Evolutionary conservation across 2,329 filamentous ascomycete species (phyloP).

Genomic region (Gliomastix tumulicola): DNA sequence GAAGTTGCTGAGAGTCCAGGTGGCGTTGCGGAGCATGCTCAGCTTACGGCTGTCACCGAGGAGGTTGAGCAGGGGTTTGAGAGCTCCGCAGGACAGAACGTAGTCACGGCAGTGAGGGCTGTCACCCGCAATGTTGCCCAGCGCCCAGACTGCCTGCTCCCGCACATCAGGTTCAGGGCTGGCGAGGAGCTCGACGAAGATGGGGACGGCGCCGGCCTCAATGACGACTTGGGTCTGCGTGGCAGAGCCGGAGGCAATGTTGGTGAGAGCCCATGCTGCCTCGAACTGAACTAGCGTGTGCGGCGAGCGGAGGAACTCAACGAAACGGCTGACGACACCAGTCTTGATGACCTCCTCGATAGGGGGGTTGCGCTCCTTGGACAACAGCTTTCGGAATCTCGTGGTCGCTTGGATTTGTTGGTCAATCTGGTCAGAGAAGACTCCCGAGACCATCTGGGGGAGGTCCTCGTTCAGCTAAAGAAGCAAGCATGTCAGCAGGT

Average conservation of each 20-base stretch:
- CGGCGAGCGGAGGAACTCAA: conserved; percentile 95
- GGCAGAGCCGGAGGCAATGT: conserved; percentile 96
- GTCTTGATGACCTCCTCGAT: conserved; percentile 99
- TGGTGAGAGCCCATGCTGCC: conserved; percentile 97
- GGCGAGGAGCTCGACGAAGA: conserved; percentile 92
- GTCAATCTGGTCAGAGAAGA: conserved; percentile 98
- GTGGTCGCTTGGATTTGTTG: conserved; percentile 95
- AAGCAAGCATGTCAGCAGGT: not conserved
- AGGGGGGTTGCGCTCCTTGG: conserved; percentile 97
- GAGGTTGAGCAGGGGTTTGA: conserved; percentile 82
- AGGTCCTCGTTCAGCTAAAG: conserved; percentile 95
- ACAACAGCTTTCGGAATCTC: conserved; percentile 95
- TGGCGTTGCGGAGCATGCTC: conserved; percentile 98
- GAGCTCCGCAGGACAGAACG: conserved; percentile 82
- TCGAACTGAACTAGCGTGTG: conserved; percentile 99
- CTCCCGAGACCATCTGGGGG: conserved; percentile 93
- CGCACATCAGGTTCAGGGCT: conserved; percentile 97
- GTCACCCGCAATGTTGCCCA: conserved; percentile 98
- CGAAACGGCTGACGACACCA: conserved; percentile 92
- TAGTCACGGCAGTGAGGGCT: conserved; percentile 97
- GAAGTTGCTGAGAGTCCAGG: conserved; percentile 99
- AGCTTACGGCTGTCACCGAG: conserved; percentile 97
- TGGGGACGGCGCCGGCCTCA: conserved; percentile 93
- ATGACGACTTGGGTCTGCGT: conserved; percentile 98
- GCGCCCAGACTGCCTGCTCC: conserved; percentile 96